Evolutionary conservation across 2,329 filamentous ascomycete species (phyloP), one percentile per base, ranked within the genome.

Genomic region (Dothideomycetidae sp.): DNA sequence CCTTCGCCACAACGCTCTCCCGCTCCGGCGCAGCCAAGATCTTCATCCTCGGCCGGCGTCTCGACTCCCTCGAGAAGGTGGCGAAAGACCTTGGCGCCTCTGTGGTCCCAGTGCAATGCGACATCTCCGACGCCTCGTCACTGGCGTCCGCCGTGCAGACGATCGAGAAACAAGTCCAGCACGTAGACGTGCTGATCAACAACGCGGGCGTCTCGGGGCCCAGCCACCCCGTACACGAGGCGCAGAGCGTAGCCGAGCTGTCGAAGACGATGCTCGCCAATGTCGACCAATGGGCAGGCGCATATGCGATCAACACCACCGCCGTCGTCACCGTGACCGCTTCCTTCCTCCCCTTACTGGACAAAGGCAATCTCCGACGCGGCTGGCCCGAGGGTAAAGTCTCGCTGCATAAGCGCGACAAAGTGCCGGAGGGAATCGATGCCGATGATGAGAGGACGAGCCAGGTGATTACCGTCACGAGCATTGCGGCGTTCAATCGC

Each of bases 181-280:
- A 66, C 44, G 60, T 71, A 40, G 66, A 72, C 46, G 58, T 71
- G 15, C 53, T 71, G 1, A 57, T 71, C 48, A 50, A 52, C 28
- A 47, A 54, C 34, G 47, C 52, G 13, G 43, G 43, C 23, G 29
- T 45, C 19, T 18, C 51, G 3, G 63, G 67, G 0, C 66, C 67
- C 0, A 49, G 59, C 35, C 60, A 56, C 23, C 54, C 55, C 26
- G 52, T 65, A 17, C 57, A 61, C 50, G 50, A 57, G 35, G 61
- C 62, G n/a, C 48, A 55, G 21, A 54, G 52, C n/a, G 60, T 71
- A 12, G 41, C 53, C 1, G 53, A 66, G 10, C 42, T 71, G 15
- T 55, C 58, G 5, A 56, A 65, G 2, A 48, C 53, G 14, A 54
- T 69, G 42, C 48, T 57, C 5, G 46, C 45, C 5, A 53, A 50